These are phyloP conservation scores for Prillingera fragicola DNA, from an alignment of 1,284 basidiomycete genomes.

Conservation along the genomic window DNA sequence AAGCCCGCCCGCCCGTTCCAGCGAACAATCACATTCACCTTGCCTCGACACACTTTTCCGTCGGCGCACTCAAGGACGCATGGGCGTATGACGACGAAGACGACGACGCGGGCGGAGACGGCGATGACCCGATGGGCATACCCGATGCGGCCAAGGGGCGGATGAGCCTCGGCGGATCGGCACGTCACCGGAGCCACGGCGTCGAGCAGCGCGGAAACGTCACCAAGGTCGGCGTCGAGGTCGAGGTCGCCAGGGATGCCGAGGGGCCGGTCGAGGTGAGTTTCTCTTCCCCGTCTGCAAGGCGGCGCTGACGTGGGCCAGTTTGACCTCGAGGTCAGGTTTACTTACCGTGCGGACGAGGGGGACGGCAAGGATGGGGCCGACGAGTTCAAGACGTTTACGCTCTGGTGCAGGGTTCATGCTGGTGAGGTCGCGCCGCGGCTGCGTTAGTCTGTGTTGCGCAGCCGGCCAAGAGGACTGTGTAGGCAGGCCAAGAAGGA, in stretches of 20 bases:
- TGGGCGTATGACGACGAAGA: slow-evolving; percentile 88
- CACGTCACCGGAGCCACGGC: slow-evolving; percentile 25
- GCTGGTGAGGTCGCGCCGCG: slow-evolving; percentile 30
- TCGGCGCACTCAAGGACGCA: slow-evolving; percentile 83
- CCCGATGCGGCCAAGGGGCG: slow-evolving; percentile 12
- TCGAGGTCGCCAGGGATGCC: slow-evolving; percentile 27
- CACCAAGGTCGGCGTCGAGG: slow-evolving; percentile 61
- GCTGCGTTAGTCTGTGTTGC: too few species aligned
- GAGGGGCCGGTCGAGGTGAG: slow-evolving; percentile 21
- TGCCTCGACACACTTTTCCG: slow-evolving; percentile 66
- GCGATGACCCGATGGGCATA: slow-evolving; percentile 32
- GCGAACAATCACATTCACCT: slow-evolving; percentile 54
- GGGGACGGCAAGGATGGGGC: slow-evolving; percentile 11
- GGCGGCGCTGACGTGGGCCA: slow-evolving; percentile 40
- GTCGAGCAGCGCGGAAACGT: slow-evolving; percentile 64
- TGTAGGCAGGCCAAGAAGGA: too few species aligned
- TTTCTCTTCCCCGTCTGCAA: slow-evolving; percentile 1
- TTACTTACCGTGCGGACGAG: slow-evolving; percentile 86
- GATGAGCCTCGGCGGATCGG: slow-evolving; percentile 48
- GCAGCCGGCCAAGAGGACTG: slow-evolving; percentile 1
- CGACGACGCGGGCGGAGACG: slow-evolving; percentile 64
- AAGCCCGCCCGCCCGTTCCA: slow-evolving; percentile 46
- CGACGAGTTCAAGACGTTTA: slow-evolving; percentile 46
- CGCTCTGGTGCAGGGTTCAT: slow-evolving; percentile 41
- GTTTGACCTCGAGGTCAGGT: slow-evolving; percentile 88